Evolutionary conservation across 2,329 filamentous ascomycete genomes (phyloP), one percentile per base, ranked within the genome.

Genomic region (Aspergillus luchuensis): DNA sequence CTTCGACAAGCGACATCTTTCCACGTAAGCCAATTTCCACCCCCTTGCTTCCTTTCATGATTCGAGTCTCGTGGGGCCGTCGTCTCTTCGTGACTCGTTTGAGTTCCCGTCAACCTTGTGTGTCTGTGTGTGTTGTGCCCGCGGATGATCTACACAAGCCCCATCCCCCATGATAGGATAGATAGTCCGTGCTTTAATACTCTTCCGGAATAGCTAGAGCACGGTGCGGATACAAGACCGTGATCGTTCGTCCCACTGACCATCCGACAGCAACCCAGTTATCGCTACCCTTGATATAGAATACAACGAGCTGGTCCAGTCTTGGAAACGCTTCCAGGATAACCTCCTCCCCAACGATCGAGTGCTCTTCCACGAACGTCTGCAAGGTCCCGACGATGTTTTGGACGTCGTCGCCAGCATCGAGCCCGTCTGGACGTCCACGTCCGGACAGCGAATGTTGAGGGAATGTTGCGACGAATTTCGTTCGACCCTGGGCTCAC

Each of bases 251-350:
- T 36, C 33, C 33, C 33, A 30, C 47, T 50, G 47, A 50, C 47
- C 28, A 6, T 19, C 25, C 47, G 52, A 8, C n/a, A 76, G 74
- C 17, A 65, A 69, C 30, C 67, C 71, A n/a, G 63, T 67, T 15
- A 71, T 74, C 62, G 70, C 69, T 5, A 69, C 67, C 57, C 74
- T 78, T 48, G 75, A 78, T 60, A 66, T 76, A 57, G 75, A 78
- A 69, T 72, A 72, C 52, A 76, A 74, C 61, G 74, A 77, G 65
- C 67, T 78, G 19, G 67, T 67, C 30, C 71, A 71, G 55, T 71
- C 74, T 5, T 77, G 75, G 74, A 74, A 73, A 59, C 59, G 66
- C 10, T 76, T 77, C 50, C 70, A 72, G 47, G 68, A 71, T 21
- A 62, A 68, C 49, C 64, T 77, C 19, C 65, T 67, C 6, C 57